Evolutionary conservation across 352 stramenopile genomes (phyloP).

Genomic region (Phytophthora colocasiae): DNA sequence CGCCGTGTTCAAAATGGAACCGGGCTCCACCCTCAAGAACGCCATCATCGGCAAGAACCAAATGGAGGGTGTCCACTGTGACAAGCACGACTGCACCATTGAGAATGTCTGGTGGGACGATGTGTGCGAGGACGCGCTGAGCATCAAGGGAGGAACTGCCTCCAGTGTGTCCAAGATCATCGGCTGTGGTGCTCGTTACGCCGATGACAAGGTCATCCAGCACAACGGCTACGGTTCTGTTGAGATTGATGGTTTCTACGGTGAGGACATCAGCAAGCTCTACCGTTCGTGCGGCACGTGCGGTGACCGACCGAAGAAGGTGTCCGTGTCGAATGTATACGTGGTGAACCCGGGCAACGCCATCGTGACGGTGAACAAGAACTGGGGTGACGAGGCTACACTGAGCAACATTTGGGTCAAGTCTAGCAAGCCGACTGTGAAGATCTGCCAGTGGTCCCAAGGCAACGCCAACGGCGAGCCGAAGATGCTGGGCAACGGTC

Average conservation of each 20-base stretch:
- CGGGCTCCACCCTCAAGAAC: slow-evolving; percentile 16
- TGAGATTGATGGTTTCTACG: slow-evolving; percentile 7
- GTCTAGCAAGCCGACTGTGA: slow-evolving; percentile 11
- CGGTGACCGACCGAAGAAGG: slow-evolving; percentile 32
- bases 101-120: slow-evolving; percentile 14
- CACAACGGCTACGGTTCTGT: too few relatives aligned
- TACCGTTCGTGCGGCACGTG: slow-evolving; percentile 31
- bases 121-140: too few relatives aligned
- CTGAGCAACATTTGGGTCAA: slow-evolving; percentile 24
- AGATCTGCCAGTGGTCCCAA: slow-evolving; percentile 35
- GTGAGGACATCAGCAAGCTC: slow-evolving; percentile 22
- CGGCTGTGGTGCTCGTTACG: slow-evolving; percentile 3
- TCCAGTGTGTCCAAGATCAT: slow-evolving; percentile 32
- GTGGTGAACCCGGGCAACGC: slow-evolving; percentile 26
- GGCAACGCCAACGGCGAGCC: slow-evolving; percentile 25
- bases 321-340: slow-evolving; percentile 42
- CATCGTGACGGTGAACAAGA: slow-evolving; percentile 50
- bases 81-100: slow-evolving; percentile 13
- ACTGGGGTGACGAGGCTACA: background rate
- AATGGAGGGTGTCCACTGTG: slow-evolving; percentile 21
- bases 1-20: slow-evolving; percentile 43
- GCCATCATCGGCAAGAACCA: slow-evolving; percentile 28
- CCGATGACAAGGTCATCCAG: too few relatives aligned
- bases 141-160: too few relatives aligned
- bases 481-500: slow-evolving; percentile 37